Conservation (phyloP, 1,284 basidiomycete species). For the Cronartium quercuum region DNA sequence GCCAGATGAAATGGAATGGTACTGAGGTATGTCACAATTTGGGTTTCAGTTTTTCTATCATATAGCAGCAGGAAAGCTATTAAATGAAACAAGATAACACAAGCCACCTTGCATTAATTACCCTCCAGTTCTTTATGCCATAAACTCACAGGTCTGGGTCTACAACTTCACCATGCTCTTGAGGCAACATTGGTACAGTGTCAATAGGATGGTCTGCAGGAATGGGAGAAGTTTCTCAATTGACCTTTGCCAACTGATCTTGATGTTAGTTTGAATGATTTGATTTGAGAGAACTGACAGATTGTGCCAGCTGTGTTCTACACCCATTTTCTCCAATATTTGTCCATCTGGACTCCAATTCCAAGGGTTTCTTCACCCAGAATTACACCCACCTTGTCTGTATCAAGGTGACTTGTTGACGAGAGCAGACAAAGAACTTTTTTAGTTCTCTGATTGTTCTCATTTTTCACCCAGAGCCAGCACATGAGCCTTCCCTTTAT, state of each 20-base stretch:
- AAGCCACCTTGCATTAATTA: slow-evolving; percentile 47
- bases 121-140: slow-evolving; percentile 61
- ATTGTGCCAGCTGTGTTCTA: slow-evolving; percentile 15
- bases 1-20: no score
- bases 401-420: no score
- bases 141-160: slow-evolving; percentile 61
- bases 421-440: no score
- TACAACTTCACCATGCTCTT: slow-evolving; percentile 52
- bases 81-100: no score
- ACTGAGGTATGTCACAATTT: no score
- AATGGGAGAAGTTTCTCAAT: neutral
- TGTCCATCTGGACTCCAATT: slow-evolving; percentile 4
- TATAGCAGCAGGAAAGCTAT: no score
- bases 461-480: no score
- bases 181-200: slow-evolving; percentile 52
- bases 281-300: slow-evolving; percentile 6
- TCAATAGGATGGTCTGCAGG: slow-evolving; percentile 47
- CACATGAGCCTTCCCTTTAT: no score
- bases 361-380: slow-evolving; percentile 16
- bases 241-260: neutral
- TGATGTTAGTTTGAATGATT: neutral
- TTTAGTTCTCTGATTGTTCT: no score
- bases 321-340: slow-evolving; percentile 11
- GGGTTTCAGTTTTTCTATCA: no score
- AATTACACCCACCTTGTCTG: no score